Evolutionary conservation across 257 asterid genomes (phyloP).

Genomic region (Solanum megistacrolobum): DNA sequence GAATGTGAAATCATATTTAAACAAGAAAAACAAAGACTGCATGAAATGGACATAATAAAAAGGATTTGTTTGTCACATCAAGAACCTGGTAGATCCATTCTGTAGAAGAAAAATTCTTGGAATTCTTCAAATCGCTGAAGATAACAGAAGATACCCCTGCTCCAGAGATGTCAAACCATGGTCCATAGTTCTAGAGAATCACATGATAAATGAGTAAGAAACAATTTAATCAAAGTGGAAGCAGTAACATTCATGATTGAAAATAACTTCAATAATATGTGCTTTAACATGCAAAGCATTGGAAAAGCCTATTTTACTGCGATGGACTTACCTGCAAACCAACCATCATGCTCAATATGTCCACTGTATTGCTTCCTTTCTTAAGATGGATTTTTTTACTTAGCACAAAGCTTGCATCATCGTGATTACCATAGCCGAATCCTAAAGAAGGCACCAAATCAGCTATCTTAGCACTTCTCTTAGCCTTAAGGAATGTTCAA

Average conservation of each 20-base stretch:
- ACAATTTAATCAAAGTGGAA: neutral
- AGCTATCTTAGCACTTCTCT: neutral
- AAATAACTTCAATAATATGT: neutral
- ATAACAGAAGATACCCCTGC: constrained; percentile 55
- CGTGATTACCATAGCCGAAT: constrained; percentile 62
- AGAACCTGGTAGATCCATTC: constrained; percentile 71
- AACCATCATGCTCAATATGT: constrained; percentile 62
- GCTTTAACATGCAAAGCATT: neutral
- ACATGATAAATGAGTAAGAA: neutral
- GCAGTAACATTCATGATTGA: neutral
- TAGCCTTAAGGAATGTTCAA: neutral
- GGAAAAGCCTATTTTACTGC: neutral
- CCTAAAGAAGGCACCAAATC: constrained; percentile 23
- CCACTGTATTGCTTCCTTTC: constrained; percentile 48
- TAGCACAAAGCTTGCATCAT: constrained; percentile 42
- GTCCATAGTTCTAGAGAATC: constrained; percentile 58
- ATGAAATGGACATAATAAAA: neutral
- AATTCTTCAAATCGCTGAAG: constrained; percentile 24
- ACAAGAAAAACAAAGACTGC: neutral
- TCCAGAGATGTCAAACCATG: constrained; percentile 66
- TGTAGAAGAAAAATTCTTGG: constrained; percentile 39
- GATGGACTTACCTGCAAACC: constrained; percentile 52
- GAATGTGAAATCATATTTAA: neutral
- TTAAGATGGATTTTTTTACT: constrained; percentile 30
- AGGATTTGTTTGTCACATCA: neutral